Percentiles rank a stretch among this genome's conserved stretches.
These are phyloP conservation scores for Pseudopyrenochaeta lycopersici DNA, from an alignment of 2,329 filamentous ascomycete genomes.

Conservation along the genomic window DNA sequence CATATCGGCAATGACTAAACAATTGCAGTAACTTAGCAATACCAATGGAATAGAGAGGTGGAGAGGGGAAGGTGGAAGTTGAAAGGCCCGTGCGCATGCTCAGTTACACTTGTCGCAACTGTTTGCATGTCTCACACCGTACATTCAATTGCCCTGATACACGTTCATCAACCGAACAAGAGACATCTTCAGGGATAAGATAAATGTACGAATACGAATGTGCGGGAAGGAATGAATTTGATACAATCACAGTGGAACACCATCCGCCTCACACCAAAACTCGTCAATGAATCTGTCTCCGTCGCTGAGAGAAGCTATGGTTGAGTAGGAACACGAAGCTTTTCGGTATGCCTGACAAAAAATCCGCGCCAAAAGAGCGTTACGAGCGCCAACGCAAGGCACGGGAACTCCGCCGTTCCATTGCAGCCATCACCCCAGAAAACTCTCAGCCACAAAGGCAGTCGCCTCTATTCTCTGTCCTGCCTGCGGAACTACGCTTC, in stretches of 20 bases:
- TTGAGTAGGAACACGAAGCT: too few relatives aligned
- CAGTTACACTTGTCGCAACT: background rate
- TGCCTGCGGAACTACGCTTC: conserved; percentile 36
- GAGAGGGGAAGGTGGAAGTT: background rate
- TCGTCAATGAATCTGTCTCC: too few relatives aligned
- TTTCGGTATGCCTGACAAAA: conserved; percentile 7
- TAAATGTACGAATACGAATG: too few relatives aligned
- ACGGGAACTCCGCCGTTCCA: conserved; percentile 22
- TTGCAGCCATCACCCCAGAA: conserved; percentile 24
- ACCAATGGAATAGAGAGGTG: background rate
- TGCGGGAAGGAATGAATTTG: too few relatives aligned
- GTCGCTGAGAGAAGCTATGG: too few relatives aligned
- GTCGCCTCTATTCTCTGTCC: conserved; percentile 28
- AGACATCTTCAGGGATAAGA: too few relatives aligned
- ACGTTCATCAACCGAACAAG: background rate
- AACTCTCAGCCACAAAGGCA: conserved; percentile 29
- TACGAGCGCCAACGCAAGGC: conserved; percentile 18
- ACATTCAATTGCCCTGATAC: background rate
- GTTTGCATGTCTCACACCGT: background rate
- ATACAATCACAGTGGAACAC: too few relatives aligned
- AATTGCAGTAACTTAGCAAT: too few relatives aligned
- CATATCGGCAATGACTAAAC: too few relatives aligned
- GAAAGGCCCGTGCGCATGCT: background rate
- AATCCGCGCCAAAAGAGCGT: conserved; percentile 5
- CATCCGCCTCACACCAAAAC: too few relatives aligned